Evolutionary conservation across 257 asterid species (phyloP), one percentile per base, ranked within the genome.

Genomic region (Solanum appendiculatum): DNA sequence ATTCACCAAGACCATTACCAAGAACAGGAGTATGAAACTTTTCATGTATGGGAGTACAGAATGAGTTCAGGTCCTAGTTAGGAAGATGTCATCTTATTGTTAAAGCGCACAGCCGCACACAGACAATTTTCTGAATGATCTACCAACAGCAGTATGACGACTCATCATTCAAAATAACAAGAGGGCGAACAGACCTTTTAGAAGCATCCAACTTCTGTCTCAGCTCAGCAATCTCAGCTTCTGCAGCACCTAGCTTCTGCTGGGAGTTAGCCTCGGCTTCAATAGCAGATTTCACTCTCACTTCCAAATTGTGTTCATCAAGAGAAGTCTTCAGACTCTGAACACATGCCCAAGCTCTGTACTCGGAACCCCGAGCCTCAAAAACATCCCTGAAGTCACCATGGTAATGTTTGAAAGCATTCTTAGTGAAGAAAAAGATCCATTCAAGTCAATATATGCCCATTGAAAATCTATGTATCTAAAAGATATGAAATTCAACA

Each of bases 251-350:
- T 90, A 97, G 91, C 90, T 93, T 92, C 91, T 97, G 99, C 92
- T 97, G 99, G 82, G 98, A 90, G 86, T 90, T 89, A 77, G 99
- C 96, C 93, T 97, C 99, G 14, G 95, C 99, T 95, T 95, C 99
- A 91, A 96, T 97, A 16, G 99, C 98, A 86, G 88, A 93, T 91
- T 97, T 97, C 80, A 97, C 99, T 88, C 96, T 94, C 90, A 90
- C 85, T 93, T 96, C 99, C 94, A 97, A 89, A 87, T 93, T 93
- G 88, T 90, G 94, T 85, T 97, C 99, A 83, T 95, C 98, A 64
- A 97, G 97, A 89, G 96, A 93, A 89, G 93, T 91, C 86, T 94
- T 95, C 86, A 97, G 91, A 88, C 96, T 87, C 86, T 95, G 94
- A 86, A 96, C 98, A 89, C 83, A 92, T 85, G 98, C 98, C 98